A percentile compares a stretch with the other conserved stretches of the same genome.
Conservation (phyloP, 495 filamentous ascomycete species). For the Talaromyces nanjingensis region DNA sequence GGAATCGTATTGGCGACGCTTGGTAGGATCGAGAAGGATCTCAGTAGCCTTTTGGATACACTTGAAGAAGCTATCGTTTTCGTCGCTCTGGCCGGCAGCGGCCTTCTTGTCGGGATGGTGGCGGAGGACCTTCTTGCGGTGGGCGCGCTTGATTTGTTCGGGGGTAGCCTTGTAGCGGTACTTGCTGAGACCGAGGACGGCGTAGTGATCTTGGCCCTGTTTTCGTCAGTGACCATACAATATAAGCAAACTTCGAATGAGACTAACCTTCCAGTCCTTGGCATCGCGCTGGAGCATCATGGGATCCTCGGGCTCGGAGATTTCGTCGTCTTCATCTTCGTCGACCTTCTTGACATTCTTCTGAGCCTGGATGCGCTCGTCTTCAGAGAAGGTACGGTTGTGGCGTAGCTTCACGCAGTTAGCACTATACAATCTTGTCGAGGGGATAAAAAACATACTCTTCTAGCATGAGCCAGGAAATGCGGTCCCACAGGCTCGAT, state of each 20-base stretch:
- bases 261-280: conserved; percentile 97
- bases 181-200: conserved; percentile 86
- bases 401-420: conserved; percentile 60
- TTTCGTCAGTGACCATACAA: too few relatives aligned
- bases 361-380: conserved; percentile 93
- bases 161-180: conserved; percentile 88
- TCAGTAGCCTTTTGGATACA: conserved; percentile 99
- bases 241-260: too few relatives aligned
- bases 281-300: conserved; percentile 86
- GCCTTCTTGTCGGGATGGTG: conserved; percentile 99
- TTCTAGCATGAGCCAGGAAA: conserved; percentile 94
- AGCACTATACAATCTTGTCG: neutral
- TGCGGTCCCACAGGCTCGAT: conserved; percentile 95
- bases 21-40: conserved; percentile 82
- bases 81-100: conserved; percentile 66
- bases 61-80: conserved; percentile 99
- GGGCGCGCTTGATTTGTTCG: conserved; percentile 96
- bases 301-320: conserved; percentile 86
- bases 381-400: conserved; percentile 95
- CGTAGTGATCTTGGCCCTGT: conserved; percentile 94
- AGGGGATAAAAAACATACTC: conserved; percentile 46
- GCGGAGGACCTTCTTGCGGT: conserved; percentile 98
- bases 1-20: conserved; percentile 92
- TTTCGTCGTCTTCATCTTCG: conserved; percentile 80
- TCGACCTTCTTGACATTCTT: conserved; percentile 93